A percentile compares a stretch with the other conserved stretches of the same genome.
These are phyloP conservation scores for Cynanchum wilfordii DNA, from an alignment of 257 asterid genomes.

Conservation along the genomic window DNA sequence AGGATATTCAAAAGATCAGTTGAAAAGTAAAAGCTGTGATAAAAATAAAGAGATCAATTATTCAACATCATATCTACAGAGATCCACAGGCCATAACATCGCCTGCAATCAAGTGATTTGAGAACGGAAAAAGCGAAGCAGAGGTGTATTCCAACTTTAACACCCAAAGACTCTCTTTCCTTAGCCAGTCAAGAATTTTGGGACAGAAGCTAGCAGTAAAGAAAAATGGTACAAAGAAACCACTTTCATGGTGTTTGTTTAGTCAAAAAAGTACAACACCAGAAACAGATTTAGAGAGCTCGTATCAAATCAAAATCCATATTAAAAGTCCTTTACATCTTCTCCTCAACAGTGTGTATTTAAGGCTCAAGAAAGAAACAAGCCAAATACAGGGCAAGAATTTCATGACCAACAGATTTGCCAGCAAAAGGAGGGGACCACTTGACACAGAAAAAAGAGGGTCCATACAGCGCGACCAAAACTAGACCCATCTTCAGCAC, in stretches of 20 bases:
- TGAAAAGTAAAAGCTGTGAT: neutral
- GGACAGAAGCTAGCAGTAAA: neutral
- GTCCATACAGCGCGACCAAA: neutral
- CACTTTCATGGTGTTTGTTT: neutral
- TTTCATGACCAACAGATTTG: neutral
- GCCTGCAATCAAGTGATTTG: neutral
- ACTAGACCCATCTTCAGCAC: neutral
- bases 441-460: neutral
- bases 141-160: neutral
- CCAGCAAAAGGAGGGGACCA: slow-evolving; percentile 1
- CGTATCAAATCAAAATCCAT: neutral
- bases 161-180: neutral
- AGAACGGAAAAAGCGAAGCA: neutral
- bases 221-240: neutral
- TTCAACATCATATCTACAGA: neutral
- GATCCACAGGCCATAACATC: neutral
- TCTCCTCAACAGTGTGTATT: neutral
- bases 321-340: neutral
- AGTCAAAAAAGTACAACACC: slow-evolving; percentile 1
- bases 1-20: neutral
- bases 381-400: neutral
- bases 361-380: neutral
- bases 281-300: neutral
- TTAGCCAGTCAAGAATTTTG: neutral
- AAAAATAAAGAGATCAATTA: neutral